Evolutionary conservation across 2,329 filamentous ascomycete species (phyloP).

Genomic region (Cyphellophora europaea): DNA sequence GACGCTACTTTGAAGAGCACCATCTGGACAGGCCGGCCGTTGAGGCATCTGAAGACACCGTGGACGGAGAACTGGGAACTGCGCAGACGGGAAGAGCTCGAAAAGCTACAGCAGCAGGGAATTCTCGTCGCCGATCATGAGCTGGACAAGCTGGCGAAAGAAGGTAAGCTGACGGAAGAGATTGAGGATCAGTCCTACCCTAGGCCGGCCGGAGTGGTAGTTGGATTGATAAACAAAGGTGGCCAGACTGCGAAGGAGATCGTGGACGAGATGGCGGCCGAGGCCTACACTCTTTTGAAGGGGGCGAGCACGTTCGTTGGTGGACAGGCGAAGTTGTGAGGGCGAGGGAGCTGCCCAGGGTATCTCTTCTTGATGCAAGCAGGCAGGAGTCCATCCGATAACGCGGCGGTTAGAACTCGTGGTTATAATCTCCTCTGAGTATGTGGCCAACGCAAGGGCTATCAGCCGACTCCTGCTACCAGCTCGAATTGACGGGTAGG

Average conservation of each 20-base stretch:
- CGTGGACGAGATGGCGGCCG: slow-evolving; percentile 70
- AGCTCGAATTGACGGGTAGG: too few relatives aligned
- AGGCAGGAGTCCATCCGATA: too few relatives aligned
- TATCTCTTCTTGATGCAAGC: too few relatives aligned
- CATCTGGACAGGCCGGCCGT: slow-evolving; percentile 65
- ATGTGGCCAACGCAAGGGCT: neutral
- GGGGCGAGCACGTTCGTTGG: slow-evolving; percentile 5
- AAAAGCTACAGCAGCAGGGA: slow-evolving; percentile 58
- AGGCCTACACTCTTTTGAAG: slow-evolving; percentile 55
- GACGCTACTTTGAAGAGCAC: slow-evolving; percentile 67
- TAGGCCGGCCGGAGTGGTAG: slow-evolving; percentile 70
- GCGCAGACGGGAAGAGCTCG: slow-evolving; percentile 54
- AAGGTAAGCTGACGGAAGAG: slow-evolving; percentile 40
- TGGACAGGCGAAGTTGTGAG: neutral
- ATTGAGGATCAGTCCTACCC: slow-evolving; percentile 41
- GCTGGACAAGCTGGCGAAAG: slow-evolving; percentile 13
- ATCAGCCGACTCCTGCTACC: neutral
- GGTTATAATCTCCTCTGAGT: neutral
- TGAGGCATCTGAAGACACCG: slow-evolving; percentile 64
- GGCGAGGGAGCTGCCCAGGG: too few relatives aligned
- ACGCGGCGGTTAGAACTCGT: too few relatives aligned
- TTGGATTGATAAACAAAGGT: slow-evolving; percentile 56
- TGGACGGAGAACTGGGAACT: slow-evolving; percentile 66
- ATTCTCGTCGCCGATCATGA: slow-evolving; percentile 57
- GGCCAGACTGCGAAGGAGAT: slow-evolving; percentile 63